Evolutionary conservation across 2,329 filamentous ascomycete species (phyloP).

Genomic region (Colletotrichum sp.): DNA sequence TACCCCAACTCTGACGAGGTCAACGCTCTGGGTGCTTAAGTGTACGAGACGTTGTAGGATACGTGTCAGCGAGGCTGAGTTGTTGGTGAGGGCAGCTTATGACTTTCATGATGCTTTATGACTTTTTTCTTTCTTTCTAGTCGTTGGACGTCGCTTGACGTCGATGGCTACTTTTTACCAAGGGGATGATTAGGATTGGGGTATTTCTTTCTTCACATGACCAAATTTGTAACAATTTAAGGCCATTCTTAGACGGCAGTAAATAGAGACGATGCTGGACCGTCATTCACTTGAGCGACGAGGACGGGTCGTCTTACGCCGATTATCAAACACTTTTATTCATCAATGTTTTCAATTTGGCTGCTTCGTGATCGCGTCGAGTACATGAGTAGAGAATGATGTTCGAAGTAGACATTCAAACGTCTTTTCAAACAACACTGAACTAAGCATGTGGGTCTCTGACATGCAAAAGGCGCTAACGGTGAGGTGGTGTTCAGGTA

Average conservation of each 20-base stretch:
- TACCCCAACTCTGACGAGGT: constrained; percentile 60
- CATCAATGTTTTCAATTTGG: neutral
- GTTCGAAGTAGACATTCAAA: neutral
- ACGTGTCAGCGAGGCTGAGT: neutral
- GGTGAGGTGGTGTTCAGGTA: neutral
- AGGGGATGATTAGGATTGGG: constrained; percentile 2
- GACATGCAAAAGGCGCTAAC: neutral
- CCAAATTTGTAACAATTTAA: neutral
- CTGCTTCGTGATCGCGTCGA: neutral
- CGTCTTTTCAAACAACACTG: neutral
- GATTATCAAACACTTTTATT: neutral
- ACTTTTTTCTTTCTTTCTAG: neutral
- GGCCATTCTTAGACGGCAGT: neutral
- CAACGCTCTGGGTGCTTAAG: constrained; percentile 35
- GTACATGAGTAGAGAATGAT: neutral
- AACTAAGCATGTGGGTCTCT: neutral
- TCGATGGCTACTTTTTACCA: neutral
- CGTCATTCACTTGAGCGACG: neutral
- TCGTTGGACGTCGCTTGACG: neutral
- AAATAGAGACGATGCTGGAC: neutral
- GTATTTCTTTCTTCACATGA: neutral
- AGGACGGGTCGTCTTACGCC: neutral
- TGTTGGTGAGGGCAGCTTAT: constrained; percentile 4
- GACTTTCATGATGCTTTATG: constrained; percentile 2
- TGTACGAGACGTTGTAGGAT: neutral